Evolutionary conservation across 129 eudicot species (phyloP).

Genomic region (Chrysanthemum seticuspe): DNA sequence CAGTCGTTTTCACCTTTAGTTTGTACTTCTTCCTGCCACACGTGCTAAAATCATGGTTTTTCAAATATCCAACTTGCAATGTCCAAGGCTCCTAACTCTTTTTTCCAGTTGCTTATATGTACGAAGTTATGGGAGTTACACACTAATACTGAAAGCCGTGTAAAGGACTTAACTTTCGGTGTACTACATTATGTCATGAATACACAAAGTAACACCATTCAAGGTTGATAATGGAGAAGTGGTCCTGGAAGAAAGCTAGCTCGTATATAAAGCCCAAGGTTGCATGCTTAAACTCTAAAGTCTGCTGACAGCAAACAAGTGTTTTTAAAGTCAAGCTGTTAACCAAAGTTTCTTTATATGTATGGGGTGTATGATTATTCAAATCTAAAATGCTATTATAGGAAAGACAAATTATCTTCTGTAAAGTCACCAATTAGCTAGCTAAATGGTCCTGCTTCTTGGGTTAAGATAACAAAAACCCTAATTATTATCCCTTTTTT

Average conservation of each 20-base stretch:
- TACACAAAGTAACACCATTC: conserved; percentile 20
- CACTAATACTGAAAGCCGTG: conserved; percentile 20
- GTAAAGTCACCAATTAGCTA: conserved; percentile 30
- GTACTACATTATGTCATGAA: conserved; percentile 26
- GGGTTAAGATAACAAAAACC: conserved; percentile 31
- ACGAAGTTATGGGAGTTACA: conserved; percentile 26
- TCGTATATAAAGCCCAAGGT: conserved; percentile 21
- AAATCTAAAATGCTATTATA: conserved; percentile 25
- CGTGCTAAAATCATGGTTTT: conserved; percentile 18
- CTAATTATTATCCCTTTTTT: conserved; percentile 11
- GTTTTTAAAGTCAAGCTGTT: conserved; percentile 16
- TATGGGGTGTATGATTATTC: conserved; percentile 44
- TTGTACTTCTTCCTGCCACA: conserved; percentile 28
- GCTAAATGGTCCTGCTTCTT: conserved; percentile 39
- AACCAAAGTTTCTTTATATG: conserved; percentile 23
- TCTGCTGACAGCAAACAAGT: conserved; percentile 31
- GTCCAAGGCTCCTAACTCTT: conserved; percentile 23
- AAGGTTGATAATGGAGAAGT: conserved; percentile 35
- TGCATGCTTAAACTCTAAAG: conserved; percentile 30
- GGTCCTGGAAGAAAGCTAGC: conserved; percentile 28
- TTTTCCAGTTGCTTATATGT: conserved; percentile 12
- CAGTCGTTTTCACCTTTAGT: conserved; percentile 23
- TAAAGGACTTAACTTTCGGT: conserved; percentile 22
- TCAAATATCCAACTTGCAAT: conserved; percentile 4
- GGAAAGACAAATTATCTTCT: conserved; percentile 28